Conservation (phyloP, 192 early-diverging fungal species). For the Phycomyces nitens region DNA sequence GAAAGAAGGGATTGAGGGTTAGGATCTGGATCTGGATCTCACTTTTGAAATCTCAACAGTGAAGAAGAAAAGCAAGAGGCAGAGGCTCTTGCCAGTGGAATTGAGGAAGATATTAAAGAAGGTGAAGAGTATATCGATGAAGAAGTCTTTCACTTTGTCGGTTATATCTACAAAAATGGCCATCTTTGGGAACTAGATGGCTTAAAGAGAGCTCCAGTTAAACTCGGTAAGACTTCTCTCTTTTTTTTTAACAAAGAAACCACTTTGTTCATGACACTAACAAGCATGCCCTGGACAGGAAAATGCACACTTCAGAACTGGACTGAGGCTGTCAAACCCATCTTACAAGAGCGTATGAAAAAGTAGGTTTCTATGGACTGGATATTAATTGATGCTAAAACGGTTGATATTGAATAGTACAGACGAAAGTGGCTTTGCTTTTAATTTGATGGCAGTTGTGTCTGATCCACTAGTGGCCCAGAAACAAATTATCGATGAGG, state of each 20-base stretch:
- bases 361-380: background rate
- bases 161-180: background rate
- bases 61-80: too few relatives aligned
- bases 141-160: background rate
- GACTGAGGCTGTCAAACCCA: background rate
- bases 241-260: background rate
- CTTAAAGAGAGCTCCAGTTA: background rate
- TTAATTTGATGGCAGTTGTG: background rate
- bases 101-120: background rate
- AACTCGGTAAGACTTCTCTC: background rate
- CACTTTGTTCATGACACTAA: background rate
- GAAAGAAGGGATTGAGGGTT: background rate
- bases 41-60: too few relatives aligned
- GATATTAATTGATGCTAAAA: background rate
- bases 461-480: background rate
- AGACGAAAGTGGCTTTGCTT: background rate
- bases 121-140: background rate
- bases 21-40: too few relatives aligned
- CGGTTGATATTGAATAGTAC: too few relatives aligned
- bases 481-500: background rate
- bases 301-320: background rate
- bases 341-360: background rate
- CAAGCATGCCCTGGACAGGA: background rate
- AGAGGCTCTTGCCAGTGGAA: too few relatives aligned
- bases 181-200: constrained; percentile 7